Percentiles rank a stretch among this genome's conserved stretches.
Evolutionary conservation across 192 early-diverging fungal species (phyloP).

Genomic region (Oehlia diaphana): DNA sequence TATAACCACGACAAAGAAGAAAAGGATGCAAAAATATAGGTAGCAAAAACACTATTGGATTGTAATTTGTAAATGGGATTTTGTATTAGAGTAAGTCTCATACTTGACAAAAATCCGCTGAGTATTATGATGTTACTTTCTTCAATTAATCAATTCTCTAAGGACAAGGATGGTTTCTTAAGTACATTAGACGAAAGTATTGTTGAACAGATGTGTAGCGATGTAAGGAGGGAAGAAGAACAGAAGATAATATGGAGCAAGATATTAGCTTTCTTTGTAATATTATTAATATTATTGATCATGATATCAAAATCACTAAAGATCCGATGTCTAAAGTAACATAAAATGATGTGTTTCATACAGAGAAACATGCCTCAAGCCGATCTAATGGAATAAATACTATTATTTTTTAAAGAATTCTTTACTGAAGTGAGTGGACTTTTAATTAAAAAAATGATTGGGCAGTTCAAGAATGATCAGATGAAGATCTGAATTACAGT

Average conservation of each 20-base stretch:
- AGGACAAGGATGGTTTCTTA: neutral
- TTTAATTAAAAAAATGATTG: too few relatives aligned
- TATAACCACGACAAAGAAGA: neutral
- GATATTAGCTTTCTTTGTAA: conserved; percentile 4
- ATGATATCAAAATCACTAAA: neutral
- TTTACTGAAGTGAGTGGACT: too few relatives aligned
- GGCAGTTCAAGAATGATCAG: too few relatives aligned
- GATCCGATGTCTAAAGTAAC: too few relatives aligned
- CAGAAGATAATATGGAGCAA: conserved; percentile 16
- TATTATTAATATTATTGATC: conserved; percentile 17
- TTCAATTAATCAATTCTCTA: conserved; percentile 4
- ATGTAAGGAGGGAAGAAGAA: conserved; percentile 18
- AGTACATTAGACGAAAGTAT: conserved; percentile 18
- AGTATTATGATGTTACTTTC: conserved; percentile 14
- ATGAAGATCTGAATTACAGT: too few relatives aligned
- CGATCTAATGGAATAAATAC: too few relatives aligned
- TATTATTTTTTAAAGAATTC: too few relatives aligned
- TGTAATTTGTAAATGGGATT: neutral
- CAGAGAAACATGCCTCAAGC: too few relatives aligned
- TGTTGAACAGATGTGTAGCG: neutral
- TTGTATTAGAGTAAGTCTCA: conserved; percentile 10
- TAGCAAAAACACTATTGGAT: neutral
- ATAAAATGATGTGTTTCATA: too few relatives aligned
- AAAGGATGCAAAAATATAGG: conserved; percentile 2
- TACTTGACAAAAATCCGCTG: neutral